Conservation (phyloP, 257 asterid genomes). For the Solanum medicagineum region DNA sequence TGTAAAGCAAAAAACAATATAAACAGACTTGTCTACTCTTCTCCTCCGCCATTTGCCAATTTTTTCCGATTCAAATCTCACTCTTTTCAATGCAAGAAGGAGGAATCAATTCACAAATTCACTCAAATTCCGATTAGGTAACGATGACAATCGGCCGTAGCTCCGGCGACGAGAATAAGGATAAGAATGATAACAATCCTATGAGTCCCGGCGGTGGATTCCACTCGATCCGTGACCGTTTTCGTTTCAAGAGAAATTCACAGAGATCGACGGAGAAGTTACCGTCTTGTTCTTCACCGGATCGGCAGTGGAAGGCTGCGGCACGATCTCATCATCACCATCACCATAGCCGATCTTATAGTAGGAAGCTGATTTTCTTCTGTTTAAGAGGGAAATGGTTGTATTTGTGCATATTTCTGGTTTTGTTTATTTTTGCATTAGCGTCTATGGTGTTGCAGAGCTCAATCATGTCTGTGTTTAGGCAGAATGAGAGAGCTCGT, state of each 20-base stretch:
- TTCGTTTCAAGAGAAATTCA: constrained; percentile 18
- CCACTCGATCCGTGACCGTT: constrained; percentile 58
- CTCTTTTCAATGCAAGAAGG: neutral
- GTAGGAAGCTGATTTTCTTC: constrained; percentile 27
- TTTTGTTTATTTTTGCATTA: constrained; percentile 49
- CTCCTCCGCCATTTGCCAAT: neutral
- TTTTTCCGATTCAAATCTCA: neutral
- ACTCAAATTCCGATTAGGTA: neutral
- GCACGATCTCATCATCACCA: constrained; percentile 62
- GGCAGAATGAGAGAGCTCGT: constrained; percentile 44
- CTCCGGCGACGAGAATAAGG: constrained; percentile 29
- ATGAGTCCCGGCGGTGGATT: constrained; percentile 26
- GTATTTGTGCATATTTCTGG: constrained; percentile 43
- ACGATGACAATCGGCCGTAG: constrained; percentile 7
- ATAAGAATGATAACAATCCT: constrained; percentile 3
- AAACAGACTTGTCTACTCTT: neutral
- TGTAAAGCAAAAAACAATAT: neutral
- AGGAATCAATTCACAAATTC: neutral
- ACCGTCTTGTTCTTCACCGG: constrained; percentile 23
- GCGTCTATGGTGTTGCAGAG: constrained; percentile 89
- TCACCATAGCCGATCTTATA: constrained; percentile 18
- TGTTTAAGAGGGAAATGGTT: constrained; percentile 47
- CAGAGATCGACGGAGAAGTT: constrained; percentile 12
- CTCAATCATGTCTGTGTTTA: constrained; percentile 57
- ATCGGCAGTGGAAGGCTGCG: constrained; percentile 4